A percentile compares a stretch with the other conserved stretches of the same genome.
Conservation (phyloP, 2,329 filamentous ascomycete species). For the Colletotrichum sp. region DNA sequence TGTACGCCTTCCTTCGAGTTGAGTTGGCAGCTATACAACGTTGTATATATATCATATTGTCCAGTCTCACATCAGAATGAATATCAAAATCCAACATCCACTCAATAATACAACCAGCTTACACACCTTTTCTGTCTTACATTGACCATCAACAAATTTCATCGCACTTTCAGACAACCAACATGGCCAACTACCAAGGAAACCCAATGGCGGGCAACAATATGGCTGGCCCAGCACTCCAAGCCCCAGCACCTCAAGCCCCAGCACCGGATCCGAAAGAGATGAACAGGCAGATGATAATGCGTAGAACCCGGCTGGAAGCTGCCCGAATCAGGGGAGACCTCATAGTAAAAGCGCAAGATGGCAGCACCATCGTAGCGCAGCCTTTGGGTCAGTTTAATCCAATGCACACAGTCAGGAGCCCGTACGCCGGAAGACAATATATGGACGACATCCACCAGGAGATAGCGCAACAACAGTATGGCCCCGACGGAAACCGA, state of each 20-base stretch:
- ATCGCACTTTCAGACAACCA: neutral
- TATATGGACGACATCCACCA: neutral
- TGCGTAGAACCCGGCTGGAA: neutral
- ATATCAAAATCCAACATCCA: neutral
- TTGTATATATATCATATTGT: neutral
- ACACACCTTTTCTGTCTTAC: neutral
- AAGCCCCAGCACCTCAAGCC: neutral
- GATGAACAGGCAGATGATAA: neutral
- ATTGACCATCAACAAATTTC: neutral
- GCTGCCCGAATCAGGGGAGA: neutral
- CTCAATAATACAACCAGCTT: neutral
- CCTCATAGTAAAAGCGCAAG: neutral
- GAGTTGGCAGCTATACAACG: neutral
- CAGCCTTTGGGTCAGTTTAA: neutral
- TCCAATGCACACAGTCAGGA: neutral
- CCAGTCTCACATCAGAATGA: neutral
- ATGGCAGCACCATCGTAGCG: neutral
- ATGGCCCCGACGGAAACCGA: neutral
- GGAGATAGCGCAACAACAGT: neutral
- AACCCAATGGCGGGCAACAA: neutral
- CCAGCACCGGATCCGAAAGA: neutral
- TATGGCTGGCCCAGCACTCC: neutral
- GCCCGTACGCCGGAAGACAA: neutral
- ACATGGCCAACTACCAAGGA: neutral
- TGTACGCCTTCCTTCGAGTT: neutral